phyloP scores from a whole-genome alignment of 2,329 filamentous ascomycete genomes.

The Colletotrichum chrysophilum region DNA sequence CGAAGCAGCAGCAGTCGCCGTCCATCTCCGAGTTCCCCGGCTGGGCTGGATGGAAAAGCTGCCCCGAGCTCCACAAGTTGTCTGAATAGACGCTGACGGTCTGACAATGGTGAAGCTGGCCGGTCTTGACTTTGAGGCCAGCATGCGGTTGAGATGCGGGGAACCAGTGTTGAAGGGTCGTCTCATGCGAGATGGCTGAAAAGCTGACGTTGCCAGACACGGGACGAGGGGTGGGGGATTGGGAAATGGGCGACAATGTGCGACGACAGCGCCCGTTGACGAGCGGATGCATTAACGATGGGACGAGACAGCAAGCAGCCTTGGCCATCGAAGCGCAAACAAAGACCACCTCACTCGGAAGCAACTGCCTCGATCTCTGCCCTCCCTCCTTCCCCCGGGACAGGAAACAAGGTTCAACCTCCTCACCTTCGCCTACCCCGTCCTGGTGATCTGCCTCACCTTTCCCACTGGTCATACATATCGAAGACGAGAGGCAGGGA shows the following conservation, averaged over 20 bases:
- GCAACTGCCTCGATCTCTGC: not conserved
- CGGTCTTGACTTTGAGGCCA: conserved; percentile 7
- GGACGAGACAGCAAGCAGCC: not conserved
- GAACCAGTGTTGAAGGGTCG: not conserved
- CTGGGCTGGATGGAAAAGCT: not conserved
- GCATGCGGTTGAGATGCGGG: conserved; percentile 8
- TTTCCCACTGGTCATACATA: not conserved
- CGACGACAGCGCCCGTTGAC: conserved; percentile 5
- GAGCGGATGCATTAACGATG: not conserved
- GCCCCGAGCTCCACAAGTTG: not conserved
- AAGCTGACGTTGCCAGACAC: conserved; percentile 11
- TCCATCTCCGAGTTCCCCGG: not conserved
- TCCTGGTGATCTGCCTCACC: not conserved
- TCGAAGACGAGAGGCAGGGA: not conserved
- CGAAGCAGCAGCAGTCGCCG: not conserved
- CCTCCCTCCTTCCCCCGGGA: not conserved
- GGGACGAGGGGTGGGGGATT: not conserved
- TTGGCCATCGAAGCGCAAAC: not conserved
- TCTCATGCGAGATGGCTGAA: not conserved
- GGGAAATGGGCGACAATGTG: not conserved
- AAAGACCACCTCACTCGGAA: not conserved
- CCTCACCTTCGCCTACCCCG: not conserved
- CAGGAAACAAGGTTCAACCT: not conserved
- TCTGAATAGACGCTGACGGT: not conserved
- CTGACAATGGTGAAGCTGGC: not conserved